Evolutionary conservation across 2,329 filamentous ascomycete genomes (phyloP).

Genomic region (Aspergillus alliaceus): DNA sequence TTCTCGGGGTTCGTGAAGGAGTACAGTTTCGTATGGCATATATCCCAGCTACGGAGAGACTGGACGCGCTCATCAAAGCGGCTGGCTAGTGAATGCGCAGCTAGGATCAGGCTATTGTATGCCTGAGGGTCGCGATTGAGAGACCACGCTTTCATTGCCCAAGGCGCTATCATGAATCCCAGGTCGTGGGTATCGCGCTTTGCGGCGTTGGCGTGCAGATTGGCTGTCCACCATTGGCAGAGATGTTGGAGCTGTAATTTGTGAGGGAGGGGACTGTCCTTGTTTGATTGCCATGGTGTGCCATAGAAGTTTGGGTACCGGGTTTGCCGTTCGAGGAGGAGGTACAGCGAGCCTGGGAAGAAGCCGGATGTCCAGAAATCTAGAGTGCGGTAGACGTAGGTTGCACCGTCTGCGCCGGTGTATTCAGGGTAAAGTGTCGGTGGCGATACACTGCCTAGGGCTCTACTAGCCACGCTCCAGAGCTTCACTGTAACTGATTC

Average conservation of each 20-base stretch:
- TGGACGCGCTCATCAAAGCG: conserved; percentile 37
- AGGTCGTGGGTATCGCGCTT: conserved; percentile 56
- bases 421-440: conserved; percentile 18
- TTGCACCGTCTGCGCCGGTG: conserved; percentile 7
- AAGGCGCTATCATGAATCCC: conserved; percentile 55
- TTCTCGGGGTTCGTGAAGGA: conserved; percentile 31
- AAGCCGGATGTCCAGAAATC: conserved; percentile 53
- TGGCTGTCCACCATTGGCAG: conserved; percentile 46
- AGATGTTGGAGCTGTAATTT: conserved; percentile 17
- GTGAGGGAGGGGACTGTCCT: conserved; percentile 8
- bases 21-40: conserved; percentile 35
- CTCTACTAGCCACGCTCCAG: conserved; percentile 21
- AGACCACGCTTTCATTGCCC: conserved; percentile 50
- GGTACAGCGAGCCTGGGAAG: conserved; percentile 48
- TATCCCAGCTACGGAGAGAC: conserved; percentile 47
- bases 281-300: conserved; percentile 10
- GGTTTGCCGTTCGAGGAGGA: conserved; percentile 36
- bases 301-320: conserved; percentile 22
- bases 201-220: conserved; percentile 38
- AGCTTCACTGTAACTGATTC: conserved; percentile 19
- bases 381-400: conserved; percentile 42
- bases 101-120: conserved; percentile 31
- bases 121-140: conserved; percentile 40
- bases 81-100: conserved; percentile 37
- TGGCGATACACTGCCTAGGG: conserved; percentile 9